Base-by-base conservation (phyloP, 2,329 filamentous ascomycete species). In the Exserohilum rostratum region DNA sequence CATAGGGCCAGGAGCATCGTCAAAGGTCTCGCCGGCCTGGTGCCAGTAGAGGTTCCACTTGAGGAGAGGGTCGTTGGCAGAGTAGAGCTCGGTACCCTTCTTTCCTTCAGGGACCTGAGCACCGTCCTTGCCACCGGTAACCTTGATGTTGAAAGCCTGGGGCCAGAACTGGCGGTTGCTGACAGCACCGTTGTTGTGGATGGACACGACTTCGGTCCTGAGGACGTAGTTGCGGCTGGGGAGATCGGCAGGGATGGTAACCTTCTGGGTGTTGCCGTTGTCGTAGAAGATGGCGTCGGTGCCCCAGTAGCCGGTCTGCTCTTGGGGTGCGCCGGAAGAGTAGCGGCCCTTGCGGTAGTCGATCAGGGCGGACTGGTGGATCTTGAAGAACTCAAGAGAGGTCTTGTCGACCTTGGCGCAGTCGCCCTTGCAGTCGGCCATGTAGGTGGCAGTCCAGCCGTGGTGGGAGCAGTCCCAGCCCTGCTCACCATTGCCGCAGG, bases 271-370 rank as follows among this genome's bases (percentile, higher is more conserved):
- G 59, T 73, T 73, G 49, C 55, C 58, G 46, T 71, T 67, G 44
- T 69, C 62, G 60, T 73, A 74, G 65, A 74, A 72, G 60, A 72
- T 73, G 30, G 55, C 62, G 47, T 72, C 69, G 12, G 68, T 72
- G 29, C 65, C 70, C 69, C 71, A 73, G 55, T 65, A 67, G 15
- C 70, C 70, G 13, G 62, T 60, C 45, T 69, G 61, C 9, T 58
- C 69, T 40, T 64, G 52, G 4, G 56, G 42, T 10, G 30, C 20
- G 35, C 65, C 69, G 15, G 65, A 33, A 5, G 63, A 61, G 54
- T 57, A 72, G 45, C 69, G 69, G 11, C 67, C 67, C 10, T 58
- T 25, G 44, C 62, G 67, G 61, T 71, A 71, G 48, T 67, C 63
- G 48, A 66, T 60, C 46, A 72, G 46, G 4, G 62, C 63, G 22